These are phyloP conservation scores for Bullera alba DNA, from an alignment of 768 basidiomycete genomes.

Conservation along the genomic window DNA sequence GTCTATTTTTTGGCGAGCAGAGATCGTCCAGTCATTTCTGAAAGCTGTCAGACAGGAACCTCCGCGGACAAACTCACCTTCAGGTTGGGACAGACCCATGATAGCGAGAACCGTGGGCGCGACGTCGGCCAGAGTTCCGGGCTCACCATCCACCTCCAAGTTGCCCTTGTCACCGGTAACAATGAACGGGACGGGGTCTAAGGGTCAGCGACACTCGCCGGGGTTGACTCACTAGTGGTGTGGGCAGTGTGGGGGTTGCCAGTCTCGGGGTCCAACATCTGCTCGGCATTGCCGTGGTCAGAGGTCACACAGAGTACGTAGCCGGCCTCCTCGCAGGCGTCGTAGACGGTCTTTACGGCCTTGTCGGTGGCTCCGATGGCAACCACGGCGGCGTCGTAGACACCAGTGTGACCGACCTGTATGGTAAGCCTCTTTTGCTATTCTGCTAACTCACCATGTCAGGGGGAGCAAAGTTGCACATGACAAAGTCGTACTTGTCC, in stretches of 20 bases:
- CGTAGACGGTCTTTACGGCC: slow-evolving; percentile 78
- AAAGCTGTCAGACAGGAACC: slow-evolving; percentile 17
- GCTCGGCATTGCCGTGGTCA: slow-evolving; percentile 93
- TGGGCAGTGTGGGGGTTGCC: slow-evolving; percentile 71
- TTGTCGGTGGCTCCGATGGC: slow-evolving; percentile 83
- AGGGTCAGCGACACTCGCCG: slow-evolving; percentile 1
- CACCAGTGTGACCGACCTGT: slow-evolving; percentile 84
- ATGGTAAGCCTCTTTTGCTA: background rate
- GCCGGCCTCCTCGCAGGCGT: slow-evolving; percentile 75
- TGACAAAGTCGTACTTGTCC: slow-evolving; percentile 73
- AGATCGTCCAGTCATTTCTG: slow-evolving; percentile 60
- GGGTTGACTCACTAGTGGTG: slow-evolving; percentile 36
- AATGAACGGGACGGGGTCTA: slow-evolving; percentile 74
- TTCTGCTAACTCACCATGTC: slow-evolving; percentile 65
- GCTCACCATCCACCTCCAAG: slow-evolving; percentile 54
- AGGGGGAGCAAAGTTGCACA: slow-evolving; percentile 97
- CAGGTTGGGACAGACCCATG: slow-evolving; percentile 64
- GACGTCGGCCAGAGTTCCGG: slow-evolving; percentile 77
- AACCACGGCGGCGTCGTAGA: slow-evolving; percentile 81
- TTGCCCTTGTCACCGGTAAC: slow-evolving; percentile 59
- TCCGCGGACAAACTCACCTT: slow-evolving; percentile 51
- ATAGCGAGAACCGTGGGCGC: slow-evolving; percentile 80
- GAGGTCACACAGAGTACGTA: slow-evolving; percentile 83
- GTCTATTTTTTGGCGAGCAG: slow-evolving; percentile 47
- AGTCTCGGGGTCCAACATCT: slow-evolving; percentile 78